Conservation (phyloP, 2,329 filamentous ascomycete species). For the Microascus cirrosus region DNA sequence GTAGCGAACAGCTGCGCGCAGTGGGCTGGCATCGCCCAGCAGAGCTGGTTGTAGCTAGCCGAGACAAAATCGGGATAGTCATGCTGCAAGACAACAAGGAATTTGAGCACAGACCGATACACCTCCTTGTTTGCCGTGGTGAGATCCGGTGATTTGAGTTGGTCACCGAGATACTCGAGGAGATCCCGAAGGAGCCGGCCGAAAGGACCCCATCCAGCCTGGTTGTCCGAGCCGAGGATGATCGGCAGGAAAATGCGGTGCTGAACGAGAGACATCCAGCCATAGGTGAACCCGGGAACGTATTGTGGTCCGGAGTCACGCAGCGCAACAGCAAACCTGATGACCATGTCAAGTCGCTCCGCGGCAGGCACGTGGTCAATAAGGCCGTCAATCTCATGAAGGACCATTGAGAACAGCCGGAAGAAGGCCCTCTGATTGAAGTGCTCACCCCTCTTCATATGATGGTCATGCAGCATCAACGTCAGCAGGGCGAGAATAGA, state of each 20-base stretch:
- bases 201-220: conserved; percentile 63
- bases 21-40: conserved; percentile 69
- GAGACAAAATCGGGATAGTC: conserved; percentile 91
- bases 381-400: conserved; percentile 59
- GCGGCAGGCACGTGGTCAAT: conserved; percentile 46
- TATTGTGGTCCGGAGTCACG: conserved; percentile 63
- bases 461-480: conserved; percentile 75
- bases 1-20: conserved; percentile 84
- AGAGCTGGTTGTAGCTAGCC: conserved; percentile 74
- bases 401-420: conserved; percentile 71
- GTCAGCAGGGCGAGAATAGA: conserved; percentile 68
- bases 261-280: conserved; percentile 72
- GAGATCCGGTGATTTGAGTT: conserved; percentile 64
- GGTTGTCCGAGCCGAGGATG: conserved; percentile 51
- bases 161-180: conserved; percentile 63
- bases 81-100: conserved; percentile 78
- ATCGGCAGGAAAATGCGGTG: conserved; percentile 77
- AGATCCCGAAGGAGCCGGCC: conserved; percentile 63
- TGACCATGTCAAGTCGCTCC: conserved; percentile 58
- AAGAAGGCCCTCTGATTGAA: conserved; percentile 89
- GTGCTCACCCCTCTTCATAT: conserved; percentile 65
- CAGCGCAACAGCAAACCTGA: conserved; percentile 62
- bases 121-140: conserved; percentile 65
- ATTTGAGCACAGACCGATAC: conserved; percentile 72
- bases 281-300: conserved; percentile 74